Evolutionary conservation across 768 basidiomycete genomes (phyloP), one percentile per base, ranked within the genome.

Genomic region (Lactifluus volemus): DNA sequence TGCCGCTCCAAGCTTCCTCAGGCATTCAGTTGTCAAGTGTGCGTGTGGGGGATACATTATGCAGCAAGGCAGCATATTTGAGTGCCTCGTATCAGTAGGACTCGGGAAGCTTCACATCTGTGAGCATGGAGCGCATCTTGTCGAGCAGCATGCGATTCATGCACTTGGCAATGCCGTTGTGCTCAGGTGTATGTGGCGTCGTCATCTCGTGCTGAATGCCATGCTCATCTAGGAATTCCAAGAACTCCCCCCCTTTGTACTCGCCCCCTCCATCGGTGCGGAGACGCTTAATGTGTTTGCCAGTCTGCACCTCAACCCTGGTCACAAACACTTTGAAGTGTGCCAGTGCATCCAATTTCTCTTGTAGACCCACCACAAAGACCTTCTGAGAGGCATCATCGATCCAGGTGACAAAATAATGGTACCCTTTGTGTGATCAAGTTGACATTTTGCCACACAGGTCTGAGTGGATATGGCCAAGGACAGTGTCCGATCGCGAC

Each of bases 131-230:
- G 12, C 62, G 58, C 0, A 54, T 60, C 4, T 44, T n/a, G 30
- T 68, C 61, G 1, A 58, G 30, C 5, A 70, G 52, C 0, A 59
- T 68, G 5, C 66, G 58, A 29, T 70, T 68, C 15, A 67, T 55
- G n/a, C 68, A 52, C 53, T 70, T 67, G 0, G 66, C 58, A 15
- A 67, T 44, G 32, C 69, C 65, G n/a, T n/a, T n/a, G n/a, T n/a
- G n/a, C n/a, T n/a, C n/a, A n/a, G n/a, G n/a, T n/a, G n/a, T n/a
- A n/a, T n/a, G n/a, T n/a, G n/a, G n/a, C n/a, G n/a, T n/a, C n/a
- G n/a, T n/a, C n/a, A n/a, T n/a, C n/a, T n/a, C 67, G 38, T 69
- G 65, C 59, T 67, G 41, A 11, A 53, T 21, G 21, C 3, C 8
- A 4, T 51, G 38, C 10, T 69, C 66, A 0, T 34, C 9, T 34